These are phyloP conservation scores for Discostella pseudostelligera DNA, from an alignment of 108 stramenopile species.

Conservation along the genomic window DNA sequence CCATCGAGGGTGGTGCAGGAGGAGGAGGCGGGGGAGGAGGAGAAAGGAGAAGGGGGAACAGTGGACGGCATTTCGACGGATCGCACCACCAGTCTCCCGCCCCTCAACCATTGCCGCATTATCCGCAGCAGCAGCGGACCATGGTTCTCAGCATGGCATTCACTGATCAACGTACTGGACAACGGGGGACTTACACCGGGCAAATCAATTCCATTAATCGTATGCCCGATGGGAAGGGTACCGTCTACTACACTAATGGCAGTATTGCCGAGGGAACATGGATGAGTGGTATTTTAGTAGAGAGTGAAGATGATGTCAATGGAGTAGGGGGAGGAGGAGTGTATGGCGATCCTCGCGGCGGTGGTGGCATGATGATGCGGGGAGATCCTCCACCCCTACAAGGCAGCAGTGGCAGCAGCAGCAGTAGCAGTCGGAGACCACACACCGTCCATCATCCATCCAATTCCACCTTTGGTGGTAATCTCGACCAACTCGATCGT, in stretches of 20 bases:
- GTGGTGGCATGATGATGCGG: neutral
- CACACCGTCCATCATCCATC: neutral
- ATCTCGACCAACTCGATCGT: constrained; percentile 26
- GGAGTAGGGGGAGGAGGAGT: neutral
- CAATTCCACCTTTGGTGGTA: neutral
- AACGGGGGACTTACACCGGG: constrained; percentile 37
- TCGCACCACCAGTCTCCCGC: constrained; percentile 1
- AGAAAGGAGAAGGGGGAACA: neutral
- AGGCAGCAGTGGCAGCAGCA: neutral
- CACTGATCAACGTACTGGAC: constrained; percentile 26
- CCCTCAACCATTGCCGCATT: neutral
- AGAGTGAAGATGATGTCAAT: neutral
- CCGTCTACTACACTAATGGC: constrained; percentile 37
- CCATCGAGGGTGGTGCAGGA: constrained; percentile 1
- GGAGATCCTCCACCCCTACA: neutral
- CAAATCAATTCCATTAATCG: constrained; percentile 35
- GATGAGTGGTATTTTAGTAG: constrained; percentile 19
- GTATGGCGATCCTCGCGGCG: neutral
- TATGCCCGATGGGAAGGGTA: constrained; percentile 45
- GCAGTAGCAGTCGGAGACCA: neutral
- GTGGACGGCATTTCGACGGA: neutral
- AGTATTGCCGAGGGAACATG: constrained; percentile 41
- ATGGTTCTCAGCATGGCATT: constrained; percentile 43
- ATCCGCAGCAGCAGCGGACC: constrained; percentile 18
- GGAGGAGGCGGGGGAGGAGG: neutral